A percentile compares a stretch with the other conserved stretches of the same genome.
Conservation (phyloP, 257 asterid genomes). For the Phtheirospermum japonicum region DNA sequence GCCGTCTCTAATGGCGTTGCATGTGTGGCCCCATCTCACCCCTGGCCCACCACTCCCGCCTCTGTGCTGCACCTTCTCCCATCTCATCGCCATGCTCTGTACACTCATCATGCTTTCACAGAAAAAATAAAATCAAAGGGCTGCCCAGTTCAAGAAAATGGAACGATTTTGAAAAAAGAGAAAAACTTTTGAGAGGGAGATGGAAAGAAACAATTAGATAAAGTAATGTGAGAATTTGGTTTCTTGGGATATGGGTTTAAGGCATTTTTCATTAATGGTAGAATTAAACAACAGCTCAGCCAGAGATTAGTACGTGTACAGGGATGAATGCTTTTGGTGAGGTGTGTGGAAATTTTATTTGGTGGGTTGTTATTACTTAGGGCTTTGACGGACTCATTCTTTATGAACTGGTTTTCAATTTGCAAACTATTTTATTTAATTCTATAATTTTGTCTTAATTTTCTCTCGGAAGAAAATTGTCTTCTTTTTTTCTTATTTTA, state of each 20-base stretch:
- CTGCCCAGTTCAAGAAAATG: constrained; percentile 19
- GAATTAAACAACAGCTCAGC: constrained; percentile 29
- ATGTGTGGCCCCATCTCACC: constrained; percentile 98
- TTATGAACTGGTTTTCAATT: too few species aligned
- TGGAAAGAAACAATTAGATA: background rate
- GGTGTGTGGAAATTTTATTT: background rate
- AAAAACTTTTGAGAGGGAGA: background rate
- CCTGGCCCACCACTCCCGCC: constrained; percentile 72
- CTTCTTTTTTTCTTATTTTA: too few species aligned
- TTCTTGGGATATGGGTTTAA: constrained; percentile 42
- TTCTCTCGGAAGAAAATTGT: too few species aligned
- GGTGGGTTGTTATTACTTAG: background rate
- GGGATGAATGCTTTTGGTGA: background rate
- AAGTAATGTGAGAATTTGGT: constrained; percentile 24
- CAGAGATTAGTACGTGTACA: constrained; percentile 23
- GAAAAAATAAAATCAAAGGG: constrained; percentile 5
- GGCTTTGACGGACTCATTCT: background rate
- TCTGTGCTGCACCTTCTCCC: constrained; percentile 72
- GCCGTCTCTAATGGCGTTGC: constrained; percentile 86
- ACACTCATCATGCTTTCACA: constrained; percentile 22
- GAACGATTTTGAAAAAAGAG: constrained; percentile 10
- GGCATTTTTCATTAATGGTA: constrained; percentile 31
- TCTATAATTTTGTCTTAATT: too few species aligned
- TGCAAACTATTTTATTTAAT: too few species aligned
- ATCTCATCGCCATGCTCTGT: constrained; percentile 55